Evolutionary conservation across 2,329 filamentous ascomycete genomes (phyloP), one percentile per base, ranked within the genome.

Genomic region (Neurospora crassa): DNA sequence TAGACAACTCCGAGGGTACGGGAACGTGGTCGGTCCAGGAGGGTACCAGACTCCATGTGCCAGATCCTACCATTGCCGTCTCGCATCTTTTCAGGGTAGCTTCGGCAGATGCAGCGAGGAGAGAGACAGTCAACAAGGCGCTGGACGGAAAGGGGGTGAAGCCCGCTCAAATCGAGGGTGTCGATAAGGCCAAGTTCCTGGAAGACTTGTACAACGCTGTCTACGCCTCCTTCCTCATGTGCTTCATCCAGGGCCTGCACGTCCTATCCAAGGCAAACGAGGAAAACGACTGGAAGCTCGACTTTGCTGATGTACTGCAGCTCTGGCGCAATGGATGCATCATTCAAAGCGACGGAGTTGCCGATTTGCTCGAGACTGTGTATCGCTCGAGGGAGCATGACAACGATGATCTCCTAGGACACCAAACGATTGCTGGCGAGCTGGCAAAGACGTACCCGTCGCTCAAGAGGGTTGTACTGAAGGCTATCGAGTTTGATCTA

Each of bases 251-350:
- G 78, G 90, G 90, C 7, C 81, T 92, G 68, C 87, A 90, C 75
- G 80, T 91, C 68, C 88, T 92, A 74, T 84, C 86, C 5, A 83
- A 83, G 37, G 86, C 87, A 0, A 87, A 90, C 75, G 80, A 83
- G 59, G 81, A 86, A 41, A 84, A 91, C 76, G 82, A 83, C 41
- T 92, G 90, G 90, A 81, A 82, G 53, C 83, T 89, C 71, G 79
- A 87, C 74, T 86, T 86, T 75, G 77, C 78, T 16, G 81, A 83
- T 40, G 82, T 88, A 2, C 80, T 88, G 67, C 83, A 87, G 76
- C 89, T 92, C 74, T 92, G 90, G 90, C 85, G 89, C 2, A 88
- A 84, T 0, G 90, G 91, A 8, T 92, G 90, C 79, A 92, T 92
- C 78, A 92, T 92, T 76, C 87, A 90, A 76, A 85, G 87, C 0